A percentile compares a stretch with the other conserved stretches of the same genome.
phyloP scores from a whole-genome alignment of 2,329 filamentous ascomycete genomes.

The Tolypocladium tundrense region DNA sequence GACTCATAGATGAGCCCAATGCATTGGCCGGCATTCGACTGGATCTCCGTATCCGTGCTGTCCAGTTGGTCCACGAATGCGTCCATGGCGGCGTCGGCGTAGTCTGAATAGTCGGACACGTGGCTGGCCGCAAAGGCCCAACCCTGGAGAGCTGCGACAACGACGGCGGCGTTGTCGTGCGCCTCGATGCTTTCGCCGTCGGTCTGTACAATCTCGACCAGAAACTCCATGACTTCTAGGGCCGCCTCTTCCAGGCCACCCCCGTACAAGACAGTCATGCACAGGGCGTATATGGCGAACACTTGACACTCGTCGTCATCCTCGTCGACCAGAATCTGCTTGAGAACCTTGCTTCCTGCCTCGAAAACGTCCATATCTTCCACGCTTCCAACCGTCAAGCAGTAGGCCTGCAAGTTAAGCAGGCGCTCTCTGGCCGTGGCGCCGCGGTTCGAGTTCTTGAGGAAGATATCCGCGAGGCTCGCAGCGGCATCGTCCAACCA shows the following conservation, averaged over 20 bases:
- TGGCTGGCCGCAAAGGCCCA: constrained; percentile 76
- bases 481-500: constrained; percentile 46
- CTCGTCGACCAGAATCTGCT: constrained; percentile 31
- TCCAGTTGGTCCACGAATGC: constrained; percentile 80
- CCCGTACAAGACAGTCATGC: constrained; percentile 63
- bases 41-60: constrained; percentile 60
- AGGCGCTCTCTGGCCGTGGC: constrained; percentile 58
- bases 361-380: constrained; percentile 41
- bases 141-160: constrained; percentile 63
- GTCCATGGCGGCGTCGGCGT: constrained; percentile 64
- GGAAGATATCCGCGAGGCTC: constrained; percentile 52
- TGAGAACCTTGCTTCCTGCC: constrained; percentile 15
- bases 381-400: constrained; percentile 56
- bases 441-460: constrained; percentile 61
- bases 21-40: constrained; percentile 67
- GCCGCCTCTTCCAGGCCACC: constrained; percentile 60
- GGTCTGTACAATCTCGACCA: constrained; percentile 68
- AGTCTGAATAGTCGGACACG: constrained; percentile 61
- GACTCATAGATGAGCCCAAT: constrained; percentile 79
- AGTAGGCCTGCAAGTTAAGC: constrained; percentile 61
- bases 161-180: constrained; percentile 58
- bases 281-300: constrained; percentile 67
- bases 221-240: constrained; percentile 61
- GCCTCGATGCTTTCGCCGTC: constrained; percentile 67
- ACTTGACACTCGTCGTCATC: constrained; percentile 54